Evolutionary conservation across 192 early-diverging fungal genomes (phyloP).

Genomic region (Coemansia sp.): DNA sequence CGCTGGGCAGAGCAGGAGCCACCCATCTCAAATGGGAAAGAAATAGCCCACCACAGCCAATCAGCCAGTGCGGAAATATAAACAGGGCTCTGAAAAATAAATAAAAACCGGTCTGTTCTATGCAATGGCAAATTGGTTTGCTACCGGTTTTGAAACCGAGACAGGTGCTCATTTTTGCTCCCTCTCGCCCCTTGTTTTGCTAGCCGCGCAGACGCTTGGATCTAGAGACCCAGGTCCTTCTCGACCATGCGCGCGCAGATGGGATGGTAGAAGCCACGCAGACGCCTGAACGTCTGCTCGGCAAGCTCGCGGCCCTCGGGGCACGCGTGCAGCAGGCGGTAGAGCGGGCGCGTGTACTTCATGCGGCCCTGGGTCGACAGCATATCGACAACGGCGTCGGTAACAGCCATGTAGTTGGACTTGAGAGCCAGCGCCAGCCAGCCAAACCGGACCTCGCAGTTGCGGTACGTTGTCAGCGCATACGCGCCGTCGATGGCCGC

Average conservation of each 20-base stretch:
- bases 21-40: no score
- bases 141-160: no score
- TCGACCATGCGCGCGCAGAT: slow-evolving; percentile 87
- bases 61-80: neutral
- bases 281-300: slow-evolving; percentile 69
- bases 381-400: slow-evolving; percentile 73
- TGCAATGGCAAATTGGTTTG: no score
- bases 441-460: slow-evolving; percentile 83
- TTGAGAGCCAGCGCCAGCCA: slow-evolving; percentile 84
- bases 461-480: slow-evolving; percentile 63
- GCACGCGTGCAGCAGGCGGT: slow-evolving; percentile 64
- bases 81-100: no score
- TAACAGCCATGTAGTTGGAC: slow-evolving; percentile 72
- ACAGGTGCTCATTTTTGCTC: neutral
- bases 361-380: slow-evolving; percentile 87
- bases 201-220: no score
- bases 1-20: no score
- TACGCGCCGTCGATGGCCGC: slow-evolving; percentile 71
- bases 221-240: slow-evolving; percentile 74
- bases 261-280: slow-evolving; percentile 88
- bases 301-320: slow-evolving; percentile 75
- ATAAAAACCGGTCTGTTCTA: no score
- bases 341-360: slow-evolving; percentile 89
- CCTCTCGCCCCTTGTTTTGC: neutral
- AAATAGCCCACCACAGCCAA: no score